A percentile compares a stretch with the other conserved stretches of the same genome.
Conservation (phyloP, 495 filamentous ascomycete species). For the Neurospora sp. region DNA sequence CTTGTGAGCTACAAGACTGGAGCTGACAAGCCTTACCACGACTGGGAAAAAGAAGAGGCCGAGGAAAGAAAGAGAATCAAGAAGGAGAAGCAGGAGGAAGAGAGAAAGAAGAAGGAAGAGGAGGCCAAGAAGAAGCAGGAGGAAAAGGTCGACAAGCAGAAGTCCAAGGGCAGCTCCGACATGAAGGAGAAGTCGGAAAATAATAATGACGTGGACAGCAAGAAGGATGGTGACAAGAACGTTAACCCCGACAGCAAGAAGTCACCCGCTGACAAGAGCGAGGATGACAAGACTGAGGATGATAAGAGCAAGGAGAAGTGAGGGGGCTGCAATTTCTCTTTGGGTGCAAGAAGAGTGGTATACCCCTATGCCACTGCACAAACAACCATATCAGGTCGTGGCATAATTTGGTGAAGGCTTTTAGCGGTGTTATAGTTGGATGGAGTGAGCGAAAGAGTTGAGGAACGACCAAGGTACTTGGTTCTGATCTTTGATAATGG, state of each 20-base stretch:
- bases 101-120: conserved; percentile 23
- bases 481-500: neutral
- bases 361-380: neutral
- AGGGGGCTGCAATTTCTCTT: neutral
- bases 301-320: conserved; percentile 5
- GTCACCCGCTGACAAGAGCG: conserved; percentile 1
- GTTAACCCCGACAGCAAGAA: neutral
- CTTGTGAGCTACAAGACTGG: conserved; percentile 39
- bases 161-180: conserved; percentile 5
- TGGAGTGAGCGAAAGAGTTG: neutral
- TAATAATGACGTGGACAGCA: conserved; percentile 4
- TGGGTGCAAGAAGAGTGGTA: neutral
- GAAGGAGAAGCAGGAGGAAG: conserved; percentile 25
- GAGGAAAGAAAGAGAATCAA: conserved; percentile 23
- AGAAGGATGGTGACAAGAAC: conserved; percentile 9
- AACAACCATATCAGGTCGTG: neutral
- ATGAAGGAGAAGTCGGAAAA: conserved; percentile 7
- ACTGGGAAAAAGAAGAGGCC: conserved; percentile 26
- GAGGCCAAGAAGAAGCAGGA: conserved; percentile 18
- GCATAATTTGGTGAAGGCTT: neutral
- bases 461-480: neutral
- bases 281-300: neutral
- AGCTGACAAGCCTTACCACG: conserved; percentile 35
- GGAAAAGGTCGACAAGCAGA: conserved; percentile 15
- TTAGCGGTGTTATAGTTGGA: neutral